A percentile compares a stretch with the other conserved stretches of the same genome.
Conservation (phyloP, 306 rosid species). For the Begonia loranthoides region DNA sequence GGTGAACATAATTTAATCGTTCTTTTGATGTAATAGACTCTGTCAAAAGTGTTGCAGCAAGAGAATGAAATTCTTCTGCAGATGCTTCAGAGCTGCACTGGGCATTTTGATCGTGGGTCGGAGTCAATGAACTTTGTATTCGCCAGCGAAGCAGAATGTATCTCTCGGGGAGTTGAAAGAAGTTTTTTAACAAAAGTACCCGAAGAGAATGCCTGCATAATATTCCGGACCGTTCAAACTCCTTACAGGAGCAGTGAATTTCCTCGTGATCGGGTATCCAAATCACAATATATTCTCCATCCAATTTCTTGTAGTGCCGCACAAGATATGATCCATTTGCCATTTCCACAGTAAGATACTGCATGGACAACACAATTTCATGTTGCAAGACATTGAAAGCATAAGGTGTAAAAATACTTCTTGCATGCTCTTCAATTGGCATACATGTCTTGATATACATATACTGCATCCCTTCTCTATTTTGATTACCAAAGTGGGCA, state of each 20-base stretch:
- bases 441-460: conserved; percentile 37
- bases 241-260: conserved; percentile 55
- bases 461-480: conserved; percentile 25
- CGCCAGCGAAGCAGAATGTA: conserved; percentile 47
- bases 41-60: conserved; percentile 29
- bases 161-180: conserved; percentile 45
- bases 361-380: conserved; percentile 37
- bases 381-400: conserved; percentile 40
- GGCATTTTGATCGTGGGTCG: conserved; percentile 15
- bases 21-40: conserved; percentile 41
- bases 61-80: conserved; percentile 30
- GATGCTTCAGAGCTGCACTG: conserved; percentile 22
- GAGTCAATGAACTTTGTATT: conserved; percentile 21
- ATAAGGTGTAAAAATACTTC: conserved; percentile 39
- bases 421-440: conserved; percentile 64
- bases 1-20: conserved; percentile 27
- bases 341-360: conserved; percentile 34
- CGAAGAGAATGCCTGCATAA: conserved; percentile 52
- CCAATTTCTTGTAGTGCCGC: conserved; percentile 46
- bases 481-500: conserved; percentile 19
- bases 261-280: conserved; percentile 40
- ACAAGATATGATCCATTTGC: conserved; percentile 41
- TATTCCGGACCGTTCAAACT: conserved; percentile 49
- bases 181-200: conserved; percentile 35
- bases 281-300: conserved; percentile 33